Evolutionary conservation across 495 filamentous ascomycete genomes (phyloP), one percentile per base, ranked within the genome.

Genomic region (Viridothelium virens): DNA sequence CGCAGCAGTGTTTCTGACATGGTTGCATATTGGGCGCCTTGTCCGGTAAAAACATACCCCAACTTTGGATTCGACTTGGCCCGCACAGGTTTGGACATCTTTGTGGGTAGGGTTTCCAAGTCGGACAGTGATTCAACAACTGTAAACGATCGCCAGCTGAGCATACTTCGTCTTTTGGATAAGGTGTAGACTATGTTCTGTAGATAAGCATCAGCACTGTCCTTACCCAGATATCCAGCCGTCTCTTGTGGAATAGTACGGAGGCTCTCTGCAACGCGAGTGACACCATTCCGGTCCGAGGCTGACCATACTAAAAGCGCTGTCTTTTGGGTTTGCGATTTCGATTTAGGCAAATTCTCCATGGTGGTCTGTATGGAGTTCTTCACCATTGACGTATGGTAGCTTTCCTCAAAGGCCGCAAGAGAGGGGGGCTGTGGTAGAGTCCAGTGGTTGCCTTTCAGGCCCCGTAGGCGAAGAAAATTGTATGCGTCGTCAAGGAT

Each of bases 1-100:
- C 69, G 34, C 2, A 80, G 63, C 11, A 83, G 61, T 14, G 77
- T 73, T 37, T 69, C 67, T 10, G 78, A 80, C 80, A 83, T 83
- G 2, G 69, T 70, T 6, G 67, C 63, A 68, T 72, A 79, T 53
- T 81, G 79, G 2, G 78, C 79, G 5, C 79, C 79, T 68, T 81
- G 79, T 9, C 79, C 79, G 2, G 79, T 81, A 65, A 81, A 81
- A 1, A 81, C 47, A 33, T 56, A 64, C 2, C 11, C 44, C 14
- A 68, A 12, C 18, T 18, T 59, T 14, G 10, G 48, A 18, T 53
- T 25, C 18, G 11, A n/a, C 12, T 16, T 53, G 25, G 25, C 25
- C 18, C 48, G 48, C 48, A 11, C 9, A 14, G 10, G 9, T 14
- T 5, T 53, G 9, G 16, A 18, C 18, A 53, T 14, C 10, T 5